Base-by-base conservation (phyloP, 345 rosid species). In the Anastatica hierochuntica region DNA sequence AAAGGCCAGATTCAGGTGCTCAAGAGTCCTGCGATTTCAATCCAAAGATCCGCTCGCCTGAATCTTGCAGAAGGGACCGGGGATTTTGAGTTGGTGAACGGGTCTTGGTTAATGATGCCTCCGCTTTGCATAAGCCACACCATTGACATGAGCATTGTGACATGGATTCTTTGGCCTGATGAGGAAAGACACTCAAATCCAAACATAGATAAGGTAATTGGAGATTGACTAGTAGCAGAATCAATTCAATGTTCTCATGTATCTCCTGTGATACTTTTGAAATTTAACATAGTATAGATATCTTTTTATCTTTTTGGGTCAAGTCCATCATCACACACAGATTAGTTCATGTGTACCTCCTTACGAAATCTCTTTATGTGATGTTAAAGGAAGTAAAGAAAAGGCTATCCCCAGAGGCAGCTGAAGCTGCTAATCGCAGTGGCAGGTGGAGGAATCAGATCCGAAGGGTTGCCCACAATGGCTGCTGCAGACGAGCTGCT, bases 161-260 rank as follows among this genome's bases (percentile, higher is more conserved):
- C 83, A 10, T 90, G 98, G 98, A 74, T 90, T 79, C 82, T 90
- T 58, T 90, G 95, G 98, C 96, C 98, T 37, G 96, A 90, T 73
- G 96, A 90, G 58, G 95, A 81, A 79, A 84, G 84, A 74, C 80
- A 78, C 72, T 82, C 96, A 54, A 70, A 70, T 57, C 96, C 90
- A 52, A 88, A 77, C 68, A 63, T 90, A 40, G 98, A 87, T 55
- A 90, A 84, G 96, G 96, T 90, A 84, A 54, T 66, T 60, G 24
- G 33, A 26, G 30, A 45, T 11, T 41, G 11, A 43, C 36, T 31
- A 23, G 46, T 30, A 44, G 34, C 6, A 1, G 24, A 51, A 53
- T 21, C 19, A 44, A 39, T n/a, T 17, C 14, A 8, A 18, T 27
- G 36, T 45, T 37, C 46, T 31, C 29, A 43, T 34, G 5, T 37